Percentiles rank a stretch among this genome's conserved stretches.
These are phyloP conservation scores for Mycena belliarum DNA, from an alignment of 768 basidiomycete genomes.

Conservation along the genomic window DNA sequence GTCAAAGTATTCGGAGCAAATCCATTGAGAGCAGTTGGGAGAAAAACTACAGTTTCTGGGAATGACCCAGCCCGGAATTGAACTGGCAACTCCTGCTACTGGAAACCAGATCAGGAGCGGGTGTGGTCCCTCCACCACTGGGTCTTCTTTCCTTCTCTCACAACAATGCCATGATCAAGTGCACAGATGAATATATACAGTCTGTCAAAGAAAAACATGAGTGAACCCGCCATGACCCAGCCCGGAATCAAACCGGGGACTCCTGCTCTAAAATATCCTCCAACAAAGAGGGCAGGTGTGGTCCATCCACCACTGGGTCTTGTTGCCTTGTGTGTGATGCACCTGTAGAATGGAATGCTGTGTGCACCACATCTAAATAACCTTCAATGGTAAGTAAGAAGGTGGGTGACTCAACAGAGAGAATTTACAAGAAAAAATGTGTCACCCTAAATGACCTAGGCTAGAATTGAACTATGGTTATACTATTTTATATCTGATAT, in stretches of 20 bases:
- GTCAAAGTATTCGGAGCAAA: neutral
- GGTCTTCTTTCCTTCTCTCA: neutral
- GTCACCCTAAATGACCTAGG: too few relatives aligned
- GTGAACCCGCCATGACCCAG: neutral
- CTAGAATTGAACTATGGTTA: too few relatives aligned
- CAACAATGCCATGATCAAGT: neutral
- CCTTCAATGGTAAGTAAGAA: too few relatives aligned
- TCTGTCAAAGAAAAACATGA: neutral
- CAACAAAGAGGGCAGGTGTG: neutral
- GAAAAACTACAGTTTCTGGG: too few relatives aligned
- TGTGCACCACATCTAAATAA: too few relatives aligned
- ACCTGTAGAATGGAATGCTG: too few relatives aligned
- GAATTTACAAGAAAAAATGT: too few relatives aligned
- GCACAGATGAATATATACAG: neutral
- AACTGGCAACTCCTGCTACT: neutral
- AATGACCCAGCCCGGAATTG: neutral
- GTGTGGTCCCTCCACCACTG: neutral
- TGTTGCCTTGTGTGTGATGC: too few relatives aligned
- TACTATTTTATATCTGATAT: too few relatives aligned
- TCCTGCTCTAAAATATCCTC: neutral
- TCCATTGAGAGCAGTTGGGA: too few relatives aligned
- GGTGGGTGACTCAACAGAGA: too few relatives aligned
- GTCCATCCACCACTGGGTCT: neutral
- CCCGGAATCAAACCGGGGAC: neutral
- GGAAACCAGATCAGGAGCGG: neutral